phyloP scores from a whole-genome alignment of 192 early-diverging fungal genomes.

The Backusella morwellensis region DNA sequence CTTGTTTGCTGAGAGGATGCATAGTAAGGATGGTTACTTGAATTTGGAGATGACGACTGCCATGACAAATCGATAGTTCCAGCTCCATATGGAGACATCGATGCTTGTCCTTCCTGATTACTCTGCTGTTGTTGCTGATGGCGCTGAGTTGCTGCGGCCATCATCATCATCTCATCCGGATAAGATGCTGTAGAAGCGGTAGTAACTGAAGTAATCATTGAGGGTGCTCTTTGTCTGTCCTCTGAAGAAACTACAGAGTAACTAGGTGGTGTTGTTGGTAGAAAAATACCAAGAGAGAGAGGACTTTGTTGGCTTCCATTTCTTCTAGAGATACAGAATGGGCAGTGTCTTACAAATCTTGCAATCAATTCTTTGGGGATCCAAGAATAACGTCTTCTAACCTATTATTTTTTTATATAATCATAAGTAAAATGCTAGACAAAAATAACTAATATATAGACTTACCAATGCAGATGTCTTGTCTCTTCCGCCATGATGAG shows the following conservation, averaged over 20 bases:
- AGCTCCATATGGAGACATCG: conserved; percentile 15
- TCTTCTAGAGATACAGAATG: conserved; percentile 40
- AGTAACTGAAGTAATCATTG: conserved; percentile 5
- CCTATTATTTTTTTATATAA: conserved; percentile 21
- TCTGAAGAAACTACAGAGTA: conserved; percentile 8
- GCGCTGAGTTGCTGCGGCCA: not conserved
- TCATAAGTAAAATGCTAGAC: not conserved
- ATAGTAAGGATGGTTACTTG: not conserved
- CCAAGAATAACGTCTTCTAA: conserved; percentile 45
- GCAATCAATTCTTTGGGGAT: conserved; percentile 49
- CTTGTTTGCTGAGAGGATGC: not conserved
- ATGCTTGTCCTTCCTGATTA: not conserved
- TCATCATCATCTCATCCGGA: conserved; percentile 15
- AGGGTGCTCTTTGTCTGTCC: not conserved
- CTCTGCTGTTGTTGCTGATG: not conserved
- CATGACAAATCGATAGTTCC: conserved; percentile 12
- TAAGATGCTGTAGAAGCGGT: conserved; percentile 1
- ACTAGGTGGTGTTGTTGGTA: conserved; percentile 6
- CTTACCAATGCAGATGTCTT: conserved; percentile 51
- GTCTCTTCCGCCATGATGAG: conserved; percentile 50
- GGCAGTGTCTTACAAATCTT: conserved; percentile 46
- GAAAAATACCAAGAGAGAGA: conserved; percentile 10
- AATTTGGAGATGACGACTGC: conserved; percentile 5
- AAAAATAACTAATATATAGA: not conserved
- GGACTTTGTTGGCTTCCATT: conserved; percentile 35